Percentiles rank a stretch among this genome's conserved stretches.
These are phyloP conservation scores for Striga asiatica DNA, from an alignment of 257 asterid species.

Conservation along the genomic window DNA sequence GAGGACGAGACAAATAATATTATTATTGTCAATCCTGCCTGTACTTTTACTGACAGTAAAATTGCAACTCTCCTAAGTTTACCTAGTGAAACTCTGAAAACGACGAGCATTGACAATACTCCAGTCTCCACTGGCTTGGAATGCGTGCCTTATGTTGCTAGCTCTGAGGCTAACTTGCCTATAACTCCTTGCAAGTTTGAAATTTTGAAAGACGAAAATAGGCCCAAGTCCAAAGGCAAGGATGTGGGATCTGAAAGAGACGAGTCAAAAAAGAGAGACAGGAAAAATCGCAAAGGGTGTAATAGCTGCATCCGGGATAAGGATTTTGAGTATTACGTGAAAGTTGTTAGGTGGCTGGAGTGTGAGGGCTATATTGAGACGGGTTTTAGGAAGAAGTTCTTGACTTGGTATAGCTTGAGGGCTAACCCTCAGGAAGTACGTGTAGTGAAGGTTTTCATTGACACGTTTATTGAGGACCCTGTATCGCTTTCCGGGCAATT, in stretches of 20 bases:
- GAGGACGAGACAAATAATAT: too few relatives aligned
- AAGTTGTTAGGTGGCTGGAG: conserved; percentile 57
- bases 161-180: conserved; percentile 41
- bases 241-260: conserved; percentile 50
- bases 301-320: conserved; percentile 33
- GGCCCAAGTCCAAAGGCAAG: conserved; percentile 24
- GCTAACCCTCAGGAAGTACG: conserved; percentile 56
- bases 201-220: conserved; percentile 38
- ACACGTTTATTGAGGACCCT: conserved; percentile 57
- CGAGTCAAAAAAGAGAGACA: conserved; percentile 64
- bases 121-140: conserved; percentile 37
- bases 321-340: conserved; percentile 67
- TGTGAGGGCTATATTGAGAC: conserved; percentile 56
- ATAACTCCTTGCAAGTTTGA: conserved; percentile 73
- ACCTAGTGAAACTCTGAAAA: too few relatives aligned
- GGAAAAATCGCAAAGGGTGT: conserved; percentile 31
- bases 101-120: conserved; percentile 26
- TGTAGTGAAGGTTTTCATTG: conserved; percentile 51
- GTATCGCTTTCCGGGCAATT: conserved; percentile 67
- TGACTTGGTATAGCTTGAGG: conserved; percentile 79
- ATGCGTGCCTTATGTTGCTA: conserved; percentile 33
- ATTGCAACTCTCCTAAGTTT: too few relatives aligned
- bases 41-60: too few relatives aligned
- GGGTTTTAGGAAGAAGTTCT: conserved; percentile 54
- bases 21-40: too few relatives aligned